These are phyloP conservation scores for Coprinopsis marcescibilis DNA, from an alignment of 768 basidiomycete genomes.

Conservation along the genomic window DNA sequence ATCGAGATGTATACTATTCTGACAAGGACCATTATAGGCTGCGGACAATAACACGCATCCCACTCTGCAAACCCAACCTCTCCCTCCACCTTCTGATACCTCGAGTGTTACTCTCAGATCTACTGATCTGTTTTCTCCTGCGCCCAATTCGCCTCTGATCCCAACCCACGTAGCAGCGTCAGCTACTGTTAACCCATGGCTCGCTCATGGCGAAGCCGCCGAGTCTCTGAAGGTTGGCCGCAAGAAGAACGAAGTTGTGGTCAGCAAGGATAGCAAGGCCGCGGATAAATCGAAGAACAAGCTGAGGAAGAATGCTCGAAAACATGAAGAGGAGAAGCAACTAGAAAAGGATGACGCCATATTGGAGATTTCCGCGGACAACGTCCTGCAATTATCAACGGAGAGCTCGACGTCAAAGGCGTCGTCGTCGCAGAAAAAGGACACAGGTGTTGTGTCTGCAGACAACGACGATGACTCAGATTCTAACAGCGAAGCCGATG, in stretches of 20 bases:
- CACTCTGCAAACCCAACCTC: constrained; percentile 13
- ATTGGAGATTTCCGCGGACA: constrained; percentile 69
- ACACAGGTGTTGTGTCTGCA: constrained; percentile 29
- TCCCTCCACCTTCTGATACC: constrained; percentile 42
- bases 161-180: background rate
- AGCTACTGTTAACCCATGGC: constrained; percentile 73
- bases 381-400: constrained; percentile 40
- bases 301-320: constrained; percentile 59
- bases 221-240: constrained; percentile 39
- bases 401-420: constrained; percentile 36
- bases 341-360: constrained; percentile 66
- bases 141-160: constrained; percentile 19
- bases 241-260: constrained; percentile 68
- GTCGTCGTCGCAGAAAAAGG: constrained; percentile 11
- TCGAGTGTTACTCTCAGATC: constrained; percentile 69
- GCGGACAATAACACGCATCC: background rate
- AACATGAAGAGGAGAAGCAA: constrained; percentile 51
- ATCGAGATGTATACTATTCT: background rate
- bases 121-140: constrained; percentile 40
- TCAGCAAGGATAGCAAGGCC: constrained; percentile 59
- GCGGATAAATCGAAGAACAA: constrained; percentile 67
- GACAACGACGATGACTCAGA: constrained; percentile 47
- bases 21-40: background rate
- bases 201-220: constrained; percentile 34
- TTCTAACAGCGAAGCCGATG: constrained; percentile 61